Evolutionary conservation across 805 yeast genomes (phyloP).

Genomic region (Brettanomyces anomalus): DNA sequence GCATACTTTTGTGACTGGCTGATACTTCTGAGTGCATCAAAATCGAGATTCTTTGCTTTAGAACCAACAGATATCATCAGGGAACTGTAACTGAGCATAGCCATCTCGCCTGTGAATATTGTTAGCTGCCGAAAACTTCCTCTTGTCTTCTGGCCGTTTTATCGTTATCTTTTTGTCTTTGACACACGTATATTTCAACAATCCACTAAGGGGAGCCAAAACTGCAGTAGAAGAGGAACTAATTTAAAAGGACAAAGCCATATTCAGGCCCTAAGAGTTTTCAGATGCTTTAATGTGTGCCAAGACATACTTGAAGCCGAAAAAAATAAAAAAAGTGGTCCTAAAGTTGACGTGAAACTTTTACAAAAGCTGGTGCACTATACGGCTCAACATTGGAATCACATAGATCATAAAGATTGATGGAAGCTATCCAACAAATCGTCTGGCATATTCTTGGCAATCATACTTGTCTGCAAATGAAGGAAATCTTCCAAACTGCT

Average conservation of each 20-base stretch:
- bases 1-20: no score
- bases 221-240: constrained; percentile 40
- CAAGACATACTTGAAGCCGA: constrained; percentile 41
- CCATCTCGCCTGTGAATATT: background rate
- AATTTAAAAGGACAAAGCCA: constrained; percentile 33
- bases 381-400: constrained; percentile 40
- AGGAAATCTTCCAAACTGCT: constrained; percentile 39
- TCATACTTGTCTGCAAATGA: constrained; percentile 48
- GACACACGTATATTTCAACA: constrained; percentile 33
- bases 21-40: no score
- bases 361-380: constrained; percentile 38
- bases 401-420: constrained; percentile 43
- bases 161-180: constrained; percentile 10
- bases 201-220: constrained; percentile 30
- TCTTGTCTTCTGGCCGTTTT: constrained; percentile 4
- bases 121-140: constrained; percentile 1
- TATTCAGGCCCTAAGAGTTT: constrained; percentile 42
- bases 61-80: no score
- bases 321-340: constrained; percentile 34
- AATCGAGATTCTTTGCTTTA: no score
- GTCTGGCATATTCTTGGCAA: constrained; percentile 43
- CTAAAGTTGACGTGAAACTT: constrained; percentile 32
- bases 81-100: background rate
- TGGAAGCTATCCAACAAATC: constrained; percentile 47
- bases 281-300: constrained; percentile 46